Evolutionary conservation across 192 early-diverging fungal species (phyloP).

Genomic region (Podila clonocystis): DNA sequence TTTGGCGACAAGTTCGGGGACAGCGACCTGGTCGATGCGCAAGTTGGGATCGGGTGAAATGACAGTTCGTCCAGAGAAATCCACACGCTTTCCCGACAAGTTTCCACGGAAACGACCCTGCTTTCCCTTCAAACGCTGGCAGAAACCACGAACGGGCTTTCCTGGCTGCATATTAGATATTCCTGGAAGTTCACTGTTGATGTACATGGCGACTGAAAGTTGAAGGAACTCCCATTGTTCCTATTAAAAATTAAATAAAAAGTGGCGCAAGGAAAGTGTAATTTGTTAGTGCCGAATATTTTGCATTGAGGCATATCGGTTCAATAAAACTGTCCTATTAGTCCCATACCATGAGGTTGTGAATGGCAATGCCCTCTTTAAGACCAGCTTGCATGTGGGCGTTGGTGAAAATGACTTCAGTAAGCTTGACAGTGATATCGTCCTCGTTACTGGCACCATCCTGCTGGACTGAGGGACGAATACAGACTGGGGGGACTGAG

Average conservation of each 20-base stretch:
- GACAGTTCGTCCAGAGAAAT: conserved; percentile 98
- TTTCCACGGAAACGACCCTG: conserved; percentile 99
- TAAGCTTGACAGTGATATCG: conserved; percentile 94
- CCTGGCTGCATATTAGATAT: conserved; percentile 71
- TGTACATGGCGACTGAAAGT: conserved; percentile 94
- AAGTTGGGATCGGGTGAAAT: conserved; percentile 99
- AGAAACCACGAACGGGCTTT: conserved; percentile 86
- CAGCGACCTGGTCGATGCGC: conserved; percentile 94
- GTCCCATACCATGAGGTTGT: conserved; percentile 68
- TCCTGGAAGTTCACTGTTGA: conserved; percentile 95
- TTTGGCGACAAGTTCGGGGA: conserved; percentile 90
- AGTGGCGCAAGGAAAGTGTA: not conserved
- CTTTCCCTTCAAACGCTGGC: conserved; percentile 98
- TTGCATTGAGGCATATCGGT: not conserved
- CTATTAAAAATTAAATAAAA: conserved; percentile 41
- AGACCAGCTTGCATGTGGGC: conserved; percentile 74
- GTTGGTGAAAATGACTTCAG: conserved; percentile 94
- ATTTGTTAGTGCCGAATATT: too few relatives aligned
- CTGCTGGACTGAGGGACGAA: conserved; percentile 94
- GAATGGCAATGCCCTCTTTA: conserved; percentile 69
- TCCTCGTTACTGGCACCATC: conserved; percentile 97
- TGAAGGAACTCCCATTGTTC: conserved; percentile 98
- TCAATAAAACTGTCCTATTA: not conserved
- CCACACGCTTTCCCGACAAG: conserved; percentile 98
- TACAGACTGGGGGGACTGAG: conserved; percentile 95